Percentiles rank a stretch among this genome's conserved stretches.
Conservation (phyloP, 2,329 filamentous ascomycete species). For the Raffaelea deltoideospora region DNA sequence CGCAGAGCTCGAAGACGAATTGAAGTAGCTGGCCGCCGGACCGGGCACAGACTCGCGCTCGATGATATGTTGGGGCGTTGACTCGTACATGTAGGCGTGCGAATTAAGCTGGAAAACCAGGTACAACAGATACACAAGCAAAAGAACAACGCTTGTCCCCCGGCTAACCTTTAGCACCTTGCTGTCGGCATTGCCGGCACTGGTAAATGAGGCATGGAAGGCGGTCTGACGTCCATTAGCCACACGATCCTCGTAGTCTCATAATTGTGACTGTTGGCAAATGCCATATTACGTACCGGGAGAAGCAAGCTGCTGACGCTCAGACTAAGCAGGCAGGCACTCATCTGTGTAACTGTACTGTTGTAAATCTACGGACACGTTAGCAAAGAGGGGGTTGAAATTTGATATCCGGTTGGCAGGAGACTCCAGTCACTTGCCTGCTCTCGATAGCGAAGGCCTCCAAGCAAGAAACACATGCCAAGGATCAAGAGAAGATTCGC, state of each 20-base stretch:
- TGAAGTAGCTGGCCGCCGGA: constrained; percentile 50
- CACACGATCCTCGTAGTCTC: too few species aligned
- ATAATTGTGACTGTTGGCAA: constrained; percentile 2
- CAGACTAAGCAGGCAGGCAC: constrained; percentile 51
- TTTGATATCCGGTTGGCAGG: constrained; percentile 3
- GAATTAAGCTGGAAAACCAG: constrained; percentile 64
- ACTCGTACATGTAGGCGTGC: constrained; percentile 52
- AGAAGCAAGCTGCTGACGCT: constrained; percentile 30
- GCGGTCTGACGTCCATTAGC: too few species aligned
- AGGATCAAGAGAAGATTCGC: constrained; percentile 62
- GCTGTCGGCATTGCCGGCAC: constrained; percentile 35
- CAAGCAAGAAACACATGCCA: constrained; percentile 59
- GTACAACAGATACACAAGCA: constrained; percentile 59
- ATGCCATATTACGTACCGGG: constrained; percentile 7
- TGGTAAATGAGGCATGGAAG: constrained; percentile 56
- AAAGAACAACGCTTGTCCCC: constrained; percentile 59
- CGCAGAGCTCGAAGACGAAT: constrained; percentile 29
- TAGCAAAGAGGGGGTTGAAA: background rate
- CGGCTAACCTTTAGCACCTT: constrained; percentile 60
- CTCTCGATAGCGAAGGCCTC: constrained; percentile 53
- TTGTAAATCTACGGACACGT: constrained; percentile 44
- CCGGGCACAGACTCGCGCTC: constrained; percentile 48
- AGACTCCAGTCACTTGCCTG: too few species aligned
- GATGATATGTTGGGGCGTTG: constrained; percentile 54
- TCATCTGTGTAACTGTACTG: constrained; percentile 59